Evolutionary conservation across 768 basidiomycete genomes (phyloP), one percentile per base, ranked within the genome.

Genomic region (Lepiota subincarnata): DNA sequence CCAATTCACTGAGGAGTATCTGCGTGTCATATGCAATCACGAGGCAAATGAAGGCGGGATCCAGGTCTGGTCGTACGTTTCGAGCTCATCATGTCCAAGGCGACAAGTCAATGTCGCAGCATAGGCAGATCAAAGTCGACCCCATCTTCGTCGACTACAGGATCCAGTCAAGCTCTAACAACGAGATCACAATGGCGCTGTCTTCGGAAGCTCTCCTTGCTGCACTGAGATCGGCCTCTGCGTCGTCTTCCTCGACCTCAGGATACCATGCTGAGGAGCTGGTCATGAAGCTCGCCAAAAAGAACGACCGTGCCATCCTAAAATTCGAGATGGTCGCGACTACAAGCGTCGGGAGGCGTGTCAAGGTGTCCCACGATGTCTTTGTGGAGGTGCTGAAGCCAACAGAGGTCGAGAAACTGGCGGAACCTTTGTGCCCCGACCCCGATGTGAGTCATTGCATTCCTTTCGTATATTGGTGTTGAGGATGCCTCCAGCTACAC

Each of bases 271-370:
- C 75, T 4, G 83, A 83, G 20, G 84, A 90, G 37, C 79, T 89
- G 31, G 77, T 87, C 47, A 82, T 93, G 78, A 92, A 88, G 69
- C 77, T 94, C 2, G 88, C 91, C 10, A 95, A 95, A 74, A 91
- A 91, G 69, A 83, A 85, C 58, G 83, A 88, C 44, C 82, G 83
- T 36, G 87, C 90, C 0, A 80, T 89, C 31, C 75, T 93, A 8
- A 83, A 79, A 43, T 88, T 93, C 55, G 88, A 89, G 59, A 89
- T 93, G 55, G 75, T 72, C 40, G 84, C 82, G 0, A 68, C 79
- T 48, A 85, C 83, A 8, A 72, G 82, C n/a, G 73, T 80, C 24
- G 88, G 88, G 4, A 74, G 83, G 55, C 74, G 68, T 39, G 77
- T 91, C 37, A 76, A 79, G 41, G 80, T 94, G 18, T 73, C 80